Conservation (phyloP, 371 early-diverging fungal genomes). For the Mycotypha africana region DNA sequence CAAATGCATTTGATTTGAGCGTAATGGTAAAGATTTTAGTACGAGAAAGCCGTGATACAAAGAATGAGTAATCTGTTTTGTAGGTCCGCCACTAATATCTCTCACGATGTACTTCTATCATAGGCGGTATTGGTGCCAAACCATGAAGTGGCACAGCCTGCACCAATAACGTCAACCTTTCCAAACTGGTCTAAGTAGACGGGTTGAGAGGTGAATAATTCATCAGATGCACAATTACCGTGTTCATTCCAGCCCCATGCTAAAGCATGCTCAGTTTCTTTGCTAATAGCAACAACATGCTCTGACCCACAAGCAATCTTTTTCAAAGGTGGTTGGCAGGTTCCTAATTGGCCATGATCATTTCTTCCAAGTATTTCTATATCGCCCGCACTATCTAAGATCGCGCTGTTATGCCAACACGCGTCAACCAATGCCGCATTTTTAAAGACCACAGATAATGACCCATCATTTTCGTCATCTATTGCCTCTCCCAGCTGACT, state of each 20-base stretch:
- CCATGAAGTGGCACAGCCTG: conserved; percentile 29
- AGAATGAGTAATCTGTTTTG: too few relatives aligned
- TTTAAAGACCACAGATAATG: conserved; percentile 2
- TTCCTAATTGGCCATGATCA: conserved; percentile 64
- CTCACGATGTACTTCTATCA: too few relatives aligned
- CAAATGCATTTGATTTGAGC: too few relatives aligned
- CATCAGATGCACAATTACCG: conserved; percentile 68
- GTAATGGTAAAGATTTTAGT: too few relatives aligned
- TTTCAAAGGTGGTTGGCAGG: conserved; percentile 5
- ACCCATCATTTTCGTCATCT: background rate
- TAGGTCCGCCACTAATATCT: too few relatives aligned
- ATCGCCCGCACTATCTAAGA: conserved; percentile 23
- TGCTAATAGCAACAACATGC: conserved; percentile 54
- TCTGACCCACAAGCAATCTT: conserved; percentile 71
- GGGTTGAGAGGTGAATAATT: conserved; percentile 17
- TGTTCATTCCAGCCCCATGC: conserved; percentile 96
- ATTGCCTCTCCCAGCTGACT: conserved; percentile 29
- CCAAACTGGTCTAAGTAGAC: background rate
- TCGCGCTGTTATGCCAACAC: conserved; percentile 75
- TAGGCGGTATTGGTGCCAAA: too few relatives aligned
- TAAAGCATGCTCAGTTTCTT: conserved; percentile 29
- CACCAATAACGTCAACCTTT: conserved; percentile 8
- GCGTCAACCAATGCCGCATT: conserved; percentile 35
- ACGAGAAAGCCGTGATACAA: too few relatives aligned
- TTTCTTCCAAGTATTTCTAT: conserved; percentile 62